Evolutionary conservation across 352 stramenopile species (phyloP).

Genomic region (Plasmopara muralis): DNA sequence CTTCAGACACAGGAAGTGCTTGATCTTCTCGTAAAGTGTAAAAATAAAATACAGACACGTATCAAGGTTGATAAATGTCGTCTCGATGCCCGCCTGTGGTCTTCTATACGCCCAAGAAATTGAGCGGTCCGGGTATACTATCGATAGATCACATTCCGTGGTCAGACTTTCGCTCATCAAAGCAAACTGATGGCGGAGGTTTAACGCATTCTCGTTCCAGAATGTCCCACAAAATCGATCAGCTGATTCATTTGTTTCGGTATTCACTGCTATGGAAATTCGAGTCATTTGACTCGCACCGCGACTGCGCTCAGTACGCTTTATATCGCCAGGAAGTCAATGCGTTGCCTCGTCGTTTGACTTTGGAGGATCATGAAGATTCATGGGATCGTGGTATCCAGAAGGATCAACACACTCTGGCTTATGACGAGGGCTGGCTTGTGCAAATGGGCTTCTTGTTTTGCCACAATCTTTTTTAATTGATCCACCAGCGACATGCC

Average conservation of each 20-base stretch:
- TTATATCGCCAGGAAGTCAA: constrained; percentile 99
- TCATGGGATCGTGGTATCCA: constrained; percentile 99
- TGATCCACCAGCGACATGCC: constrained; percentile 98
- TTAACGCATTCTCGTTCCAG: constrained; percentile 99
- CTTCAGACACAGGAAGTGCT: constrained; percentile 99
- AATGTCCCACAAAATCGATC: constrained; percentile 96
- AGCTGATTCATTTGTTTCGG: constrained; percentile 99
- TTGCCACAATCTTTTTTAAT: constrained; percentile 99
- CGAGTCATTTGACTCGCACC: constrained; percentile 99
- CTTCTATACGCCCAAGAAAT: constrained; percentile 99
- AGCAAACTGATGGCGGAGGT: constrained; percentile 96
- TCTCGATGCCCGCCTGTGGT: constrained; percentile 98
- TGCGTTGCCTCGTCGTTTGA: constrained; percentile 97
- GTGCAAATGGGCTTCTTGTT: constrained; percentile 98
- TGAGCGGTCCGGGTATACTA: constrained; percentile 98
- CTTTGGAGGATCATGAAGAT: constrained; percentile 99
- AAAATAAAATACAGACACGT: constrained; percentile 99
- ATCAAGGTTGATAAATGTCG: constrained; percentile 99
- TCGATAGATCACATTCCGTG: constrained; percentile 99
- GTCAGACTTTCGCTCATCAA: constrained; percentile 98
- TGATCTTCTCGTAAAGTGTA: constrained; percentile 99
- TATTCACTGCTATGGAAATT: constrained; percentile 98
- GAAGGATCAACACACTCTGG: constrained; percentile 98
- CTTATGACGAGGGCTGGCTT: constrained; percentile 99
- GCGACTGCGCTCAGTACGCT: constrained; percentile 99